Conservation (phyloP, 805 yeast species). For the Ogataea pignaliae region DNA sequence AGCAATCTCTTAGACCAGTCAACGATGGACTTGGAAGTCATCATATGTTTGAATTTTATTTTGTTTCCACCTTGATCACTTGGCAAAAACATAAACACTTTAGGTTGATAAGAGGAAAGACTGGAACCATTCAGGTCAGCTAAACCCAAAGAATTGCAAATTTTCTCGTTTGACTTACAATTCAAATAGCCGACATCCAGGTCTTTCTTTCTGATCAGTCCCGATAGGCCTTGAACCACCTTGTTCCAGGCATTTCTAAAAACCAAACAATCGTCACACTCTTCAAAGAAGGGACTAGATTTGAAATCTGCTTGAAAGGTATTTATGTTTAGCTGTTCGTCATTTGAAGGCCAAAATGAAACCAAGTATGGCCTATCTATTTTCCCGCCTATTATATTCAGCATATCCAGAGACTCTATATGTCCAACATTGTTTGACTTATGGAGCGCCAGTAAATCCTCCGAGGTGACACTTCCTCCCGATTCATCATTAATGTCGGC, state of each 20-base stretch:
- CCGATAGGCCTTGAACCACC: constrained; percentile 43
- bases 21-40: constrained; percentile 27
- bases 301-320: constrained; percentile 31
- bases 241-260: constrained; percentile 56
- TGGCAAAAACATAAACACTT: constrained; percentile 40
- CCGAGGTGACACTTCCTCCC: constrained; percentile 36
- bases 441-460: constrained; percentile 27
- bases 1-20: constrained; percentile 46
- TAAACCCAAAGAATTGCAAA: constrained; percentile 53
- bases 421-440: constrained; percentile 5
- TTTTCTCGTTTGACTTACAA: constrained; percentile 44
- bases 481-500: constrained; percentile 39
- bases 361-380: constrained; percentile 47
- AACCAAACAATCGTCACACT: constrained; percentile 47
- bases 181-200: constrained; percentile 49
- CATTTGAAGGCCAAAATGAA: constrained; percentile 61
- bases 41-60: constrained; percentile 34
- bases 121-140: constrained; percentile 24
- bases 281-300: constrained; percentile 33
- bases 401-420: constrained; percentile 35
- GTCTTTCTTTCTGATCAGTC: constrained; percentile 7
- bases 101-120: constrained; percentile 15
- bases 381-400: constrained; percentile 49
- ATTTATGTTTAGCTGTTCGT: constrained; percentile 33
- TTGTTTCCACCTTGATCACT: constrained; percentile 47